phyloP scores from a whole-genome alignment of 495 filamentous ascomycete species.

The Aspergillus nidulans region DNA sequence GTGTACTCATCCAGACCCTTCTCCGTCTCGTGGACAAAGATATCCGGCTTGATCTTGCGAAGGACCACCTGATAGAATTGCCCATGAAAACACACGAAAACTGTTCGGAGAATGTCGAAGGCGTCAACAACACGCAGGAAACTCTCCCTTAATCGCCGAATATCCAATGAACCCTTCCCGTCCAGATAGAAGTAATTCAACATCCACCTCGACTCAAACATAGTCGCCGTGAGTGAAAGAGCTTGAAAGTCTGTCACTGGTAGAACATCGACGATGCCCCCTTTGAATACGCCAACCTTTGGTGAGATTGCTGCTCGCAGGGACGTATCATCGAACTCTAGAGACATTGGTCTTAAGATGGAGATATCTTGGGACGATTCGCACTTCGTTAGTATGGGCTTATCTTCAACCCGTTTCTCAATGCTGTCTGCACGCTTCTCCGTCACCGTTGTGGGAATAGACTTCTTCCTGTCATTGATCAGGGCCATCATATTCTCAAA shows the following conservation, averaged over 20 bases:
- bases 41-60: conserved; percentile 47
- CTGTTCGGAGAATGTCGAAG: conserved; percentile 66
- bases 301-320: conserved; percentile 47
- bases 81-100: conserved; percentile 57
- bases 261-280: conserved; percentile 53
- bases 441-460: not conserved
- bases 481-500: conserved; percentile 44
- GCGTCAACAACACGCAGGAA: conserved; percentile 42
- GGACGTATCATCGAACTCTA: conserved; percentile 37
- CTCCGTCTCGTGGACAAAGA: conserved; percentile 52
- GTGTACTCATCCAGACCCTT: conserved; percentile 48
- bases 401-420: conserved; percentile 13
- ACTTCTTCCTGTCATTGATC: conserved; percentile 17
- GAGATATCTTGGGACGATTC: conserved; percentile 43
- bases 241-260: conserved; percentile 63
- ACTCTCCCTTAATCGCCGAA: conserved; percentile 43
- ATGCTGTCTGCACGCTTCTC: conserved; percentile 8
- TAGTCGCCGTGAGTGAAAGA: conserved; percentile 56
- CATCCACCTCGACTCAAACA: conserved; percentile 48
- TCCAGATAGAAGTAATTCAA: conserved; percentile 58
- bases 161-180: conserved; percentile 42
- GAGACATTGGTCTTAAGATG: conserved; percentile 34
- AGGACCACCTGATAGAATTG: conserved; percentile 60
- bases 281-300: conserved; percentile 51
- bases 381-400: not conserved